phyloP scores from a whole-genome alignment of 306 rosid species.

The Astragalus glycyphyllos region DNA sequence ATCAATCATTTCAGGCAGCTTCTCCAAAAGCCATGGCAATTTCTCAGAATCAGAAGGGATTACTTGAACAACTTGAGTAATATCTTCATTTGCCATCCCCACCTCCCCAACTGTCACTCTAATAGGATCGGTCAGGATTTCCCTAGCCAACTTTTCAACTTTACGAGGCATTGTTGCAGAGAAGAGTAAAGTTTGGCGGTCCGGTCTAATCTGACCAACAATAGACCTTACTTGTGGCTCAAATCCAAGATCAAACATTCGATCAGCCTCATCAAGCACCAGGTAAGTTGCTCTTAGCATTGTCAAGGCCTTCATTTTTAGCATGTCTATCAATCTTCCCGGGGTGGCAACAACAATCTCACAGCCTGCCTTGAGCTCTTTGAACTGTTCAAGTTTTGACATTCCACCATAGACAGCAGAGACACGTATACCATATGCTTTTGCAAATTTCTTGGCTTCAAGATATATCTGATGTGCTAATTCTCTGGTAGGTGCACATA shows the following conservation, averaged over 20 bases:
- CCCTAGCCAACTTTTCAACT: conserved; percentile 96
- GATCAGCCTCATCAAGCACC: conserved; percentile 98
- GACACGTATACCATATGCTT: conserved; percentile 77
- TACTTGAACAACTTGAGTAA: conserved; percentile 93
- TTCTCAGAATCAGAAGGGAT: conserved; percentile 89
- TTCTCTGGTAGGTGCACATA: conserved; percentile 98
- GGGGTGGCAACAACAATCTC: conserved; percentile 98
- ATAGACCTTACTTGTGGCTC: conserved; percentile 97
- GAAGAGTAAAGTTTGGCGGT: conserved; percentile 92
- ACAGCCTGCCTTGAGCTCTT: conserved; percentile 97
- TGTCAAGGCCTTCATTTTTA: conserved; percentile 89
- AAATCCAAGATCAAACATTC: conserved; percentile 99
- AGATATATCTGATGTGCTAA: conserved; percentile 91
- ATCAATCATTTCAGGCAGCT: conserved; percentile 85
- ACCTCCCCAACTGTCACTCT: conserved; percentile 97
- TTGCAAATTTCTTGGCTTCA: conserved; percentile 89
- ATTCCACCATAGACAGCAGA: conserved; percentile 97
- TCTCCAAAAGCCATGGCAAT: conserved; percentile 87
- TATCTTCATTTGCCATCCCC: conserved; percentile 98
- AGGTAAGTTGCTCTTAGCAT: conserved; percentile 89
- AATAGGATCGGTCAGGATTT: conserved; percentile 84
- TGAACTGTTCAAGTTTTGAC: conserved; percentile 97
- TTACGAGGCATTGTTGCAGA: conserved; percentile 97
- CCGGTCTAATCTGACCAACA: conserved; percentile 98
- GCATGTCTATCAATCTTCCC: conserved; percentile 94